A percentile compares a stretch with the other conserved stretches of the same genome.
Conservation (phyloP, 495 filamentous ascomycete species). For the Amphirosellinia nigrospora region DNA sequence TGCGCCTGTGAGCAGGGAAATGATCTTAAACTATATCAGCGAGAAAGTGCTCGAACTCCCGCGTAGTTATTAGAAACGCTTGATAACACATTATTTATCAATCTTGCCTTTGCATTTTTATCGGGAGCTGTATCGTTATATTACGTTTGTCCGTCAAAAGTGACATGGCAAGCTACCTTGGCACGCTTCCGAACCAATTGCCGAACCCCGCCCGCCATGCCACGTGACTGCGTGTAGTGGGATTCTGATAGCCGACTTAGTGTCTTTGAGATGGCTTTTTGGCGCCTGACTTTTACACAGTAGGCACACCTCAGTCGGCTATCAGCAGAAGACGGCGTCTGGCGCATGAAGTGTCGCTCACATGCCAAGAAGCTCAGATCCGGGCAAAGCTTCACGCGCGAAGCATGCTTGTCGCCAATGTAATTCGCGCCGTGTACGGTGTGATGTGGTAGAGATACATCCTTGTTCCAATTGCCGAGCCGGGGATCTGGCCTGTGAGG, state of each 20-base stretch:
- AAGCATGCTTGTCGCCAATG: slow-evolving; percentile 4
- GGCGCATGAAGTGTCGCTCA: not conserved
- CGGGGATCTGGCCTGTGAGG: not conserved
- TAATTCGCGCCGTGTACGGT: not conserved
- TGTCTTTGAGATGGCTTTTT: not conserved
- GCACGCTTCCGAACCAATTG: no score
- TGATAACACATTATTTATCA: not conserved
- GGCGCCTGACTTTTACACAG: not conserved
- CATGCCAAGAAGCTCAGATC: slow-evolving; percentile 6
- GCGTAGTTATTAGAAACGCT: slow-evolving; percentile 50
- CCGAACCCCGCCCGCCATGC: not conserved
- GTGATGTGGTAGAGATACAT: not conserved
- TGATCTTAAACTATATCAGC: slow-evolving; percentile 79
- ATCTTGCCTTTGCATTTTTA: not conserved
- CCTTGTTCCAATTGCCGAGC: slow-evolving; percentile 1
- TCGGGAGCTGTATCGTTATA: not conserved
- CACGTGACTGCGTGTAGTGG: not conserved
- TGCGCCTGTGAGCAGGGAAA: slow-evolving; percentile 78
- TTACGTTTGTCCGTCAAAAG: no score
- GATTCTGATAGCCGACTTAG: not conserved
- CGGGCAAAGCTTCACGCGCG: slow-evolving; percentile 6
- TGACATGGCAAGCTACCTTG: no score
- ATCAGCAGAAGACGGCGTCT: slow-evolving; percentile 3
- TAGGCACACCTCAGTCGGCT: not conserved
- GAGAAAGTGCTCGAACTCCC: slow-evolving; percentile 72